These are phyloP conservation scores for Hymenoscyphus occultus DNA, from an alignment of 2,329 filamentous ascomycete genomes.

Conservation along the genomic window DNA sequence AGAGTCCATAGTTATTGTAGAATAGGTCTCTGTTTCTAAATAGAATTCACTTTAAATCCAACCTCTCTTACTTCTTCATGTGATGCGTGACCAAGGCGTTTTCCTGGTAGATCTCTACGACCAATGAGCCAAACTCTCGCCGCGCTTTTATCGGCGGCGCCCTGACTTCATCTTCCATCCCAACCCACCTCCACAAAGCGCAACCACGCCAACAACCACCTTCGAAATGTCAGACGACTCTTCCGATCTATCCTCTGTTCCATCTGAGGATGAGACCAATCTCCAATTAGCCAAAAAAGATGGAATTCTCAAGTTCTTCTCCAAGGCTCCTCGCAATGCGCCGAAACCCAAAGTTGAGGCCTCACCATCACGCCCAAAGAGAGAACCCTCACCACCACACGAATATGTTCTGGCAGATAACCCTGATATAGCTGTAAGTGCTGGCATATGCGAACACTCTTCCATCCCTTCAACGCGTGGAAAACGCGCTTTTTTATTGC, in stretches of 20 bases:
- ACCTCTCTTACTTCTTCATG: background rate
- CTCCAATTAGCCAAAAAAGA: slow-evolving; percentile 49
- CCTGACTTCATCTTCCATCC: slow-evolving; percentile 16
- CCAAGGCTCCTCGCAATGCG: slow-evolving; percentile 47
- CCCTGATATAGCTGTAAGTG: slow-evolving; percentile 84
- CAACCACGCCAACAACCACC: slow-evolving; percentile 23
- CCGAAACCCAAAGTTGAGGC: slow-evolving; percentile 50
- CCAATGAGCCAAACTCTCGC: slow-evolving; percentile 14
- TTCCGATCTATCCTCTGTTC: slow-evolving; percentile 58
- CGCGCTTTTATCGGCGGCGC: slow-evolving; percentile 14
- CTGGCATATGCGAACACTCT: slow-evolving; percentile 37
- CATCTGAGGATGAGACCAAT: slow-evolving; percentile 54
- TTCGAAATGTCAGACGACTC: slow-evolving; percentile 51
- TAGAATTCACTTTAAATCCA: background rate
- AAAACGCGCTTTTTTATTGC: slow-evolving; percentile 46
- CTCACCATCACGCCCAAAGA: slow-evolving; percentile 69
- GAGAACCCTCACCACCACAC: slow-evolving; percentile 83
- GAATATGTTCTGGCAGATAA: slow-evolving; percentile 90
- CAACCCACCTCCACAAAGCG: slow-evolving; percentile 6
- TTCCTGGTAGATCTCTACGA: slow-evolving; percentile 8
- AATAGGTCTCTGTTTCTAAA: slow-evolving; percentile 3
- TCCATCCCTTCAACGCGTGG: slow-evolving; percentile 44
- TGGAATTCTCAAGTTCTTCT: slow-evolving; percentile 67
- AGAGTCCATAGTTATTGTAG: background rate
- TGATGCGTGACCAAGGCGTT: slow-evolving; percentile 17